These are phyloP conservation scores for Chrysanthemum lavandulifolium DNA, from an alignment of 129 eudicot genomes.

Conservation along the genomic window DNA sequence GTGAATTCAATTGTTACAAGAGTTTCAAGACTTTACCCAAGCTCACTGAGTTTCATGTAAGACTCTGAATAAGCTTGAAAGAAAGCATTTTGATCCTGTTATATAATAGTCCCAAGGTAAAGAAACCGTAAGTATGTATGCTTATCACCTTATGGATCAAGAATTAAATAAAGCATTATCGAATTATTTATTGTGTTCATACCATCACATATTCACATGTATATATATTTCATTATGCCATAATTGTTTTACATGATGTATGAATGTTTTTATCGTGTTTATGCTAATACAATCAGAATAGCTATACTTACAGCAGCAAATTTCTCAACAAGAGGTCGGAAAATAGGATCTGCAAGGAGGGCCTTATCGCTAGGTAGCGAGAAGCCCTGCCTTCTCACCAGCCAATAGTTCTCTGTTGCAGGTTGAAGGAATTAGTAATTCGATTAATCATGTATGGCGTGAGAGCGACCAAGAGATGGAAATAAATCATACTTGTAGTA, in stretches of 20 bases:
- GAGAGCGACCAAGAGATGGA: background rate
- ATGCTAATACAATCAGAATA: background rate
- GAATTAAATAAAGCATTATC: background rate
- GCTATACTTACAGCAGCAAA: slow-evolving; percentile 60
- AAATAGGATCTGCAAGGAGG: slow-evolving; percentile 65
- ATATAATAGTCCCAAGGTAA: background rate
- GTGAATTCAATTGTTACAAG: background rate
- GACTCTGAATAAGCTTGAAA: slow-evolving; percentile 87
- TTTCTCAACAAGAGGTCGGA: slow-evolving; percentile 88
- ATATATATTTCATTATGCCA: too few relatives aligned
- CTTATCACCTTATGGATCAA: background rate
- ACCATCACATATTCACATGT: too few relatives aligned
- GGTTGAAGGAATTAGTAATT: background rate
- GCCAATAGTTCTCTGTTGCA: slow-evolving; percentile 66
- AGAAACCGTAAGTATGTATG: background rate
- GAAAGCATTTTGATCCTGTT: slow-evolving; percentile 89
- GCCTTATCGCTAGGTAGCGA: slow-evolving; percentile 87
- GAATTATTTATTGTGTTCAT: background rate
- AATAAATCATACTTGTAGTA: slow-evolving; percentile 59
- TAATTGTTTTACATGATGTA: too few relatives aligned
- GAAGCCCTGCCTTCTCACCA: slow-evolving; percentile 87
- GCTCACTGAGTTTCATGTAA: slow-evolving; percentile 80
- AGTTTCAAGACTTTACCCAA: slow-evolving; percentile 54
- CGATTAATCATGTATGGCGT: background rate
- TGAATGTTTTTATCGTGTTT: too few relatives aligned